Evolutionary conservation across 768 basidiomycete genomes (phyloP).

Genomic region (Pholiota molesta): DNA sequence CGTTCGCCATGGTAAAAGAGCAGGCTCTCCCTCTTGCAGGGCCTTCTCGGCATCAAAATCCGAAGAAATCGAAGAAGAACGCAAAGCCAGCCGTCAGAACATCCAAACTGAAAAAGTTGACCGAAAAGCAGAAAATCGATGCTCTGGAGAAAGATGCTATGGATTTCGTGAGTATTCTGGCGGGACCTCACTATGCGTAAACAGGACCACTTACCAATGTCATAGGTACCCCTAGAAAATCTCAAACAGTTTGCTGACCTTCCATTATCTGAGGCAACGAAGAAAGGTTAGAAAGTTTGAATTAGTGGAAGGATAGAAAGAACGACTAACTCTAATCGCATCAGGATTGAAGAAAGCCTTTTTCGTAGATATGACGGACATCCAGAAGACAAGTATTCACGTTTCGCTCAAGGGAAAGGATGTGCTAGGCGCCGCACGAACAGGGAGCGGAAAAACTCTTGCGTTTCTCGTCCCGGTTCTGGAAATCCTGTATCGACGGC

Average conservation of each 20-base stretch:
- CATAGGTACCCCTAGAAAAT: slow-evolving; percentile 52
- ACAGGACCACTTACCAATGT: not conserved
- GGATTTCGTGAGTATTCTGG: slow-evolving; percentile 42
- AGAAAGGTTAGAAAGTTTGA: slow-evolving; percentile 52
- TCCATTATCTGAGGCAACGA: slow-evolving; percentile 77
- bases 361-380: slow-evolving; percentile 88
- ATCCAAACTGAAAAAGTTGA: slow-evolving; percentile 42
- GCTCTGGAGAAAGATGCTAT: slow-evolving; percentile 49
- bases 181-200: not conserved
- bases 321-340: not conserved
- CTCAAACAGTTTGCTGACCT: slow-evolving; percentile 69
- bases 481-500: slow-evolving; percentile 85
- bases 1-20: slow-evolving; percentile 8
- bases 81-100: slow-evolving; percentile 21
- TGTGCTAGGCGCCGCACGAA: slow-evolving; percentile 93
- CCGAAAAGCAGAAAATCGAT: slow-evolving; percentile 54
- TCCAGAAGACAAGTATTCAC: slow-evolving; percentile 91
- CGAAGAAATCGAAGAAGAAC: slow-evolving; percentile 22
- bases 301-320: not conserved
- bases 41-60: slow-evolving; percentile 22
- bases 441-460: slow-evolving; percentile 95
- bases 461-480: slow-evolving; percentile 94
- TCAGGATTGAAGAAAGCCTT: slow-evolving; percentile 85
- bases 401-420: slow-evolving; percentile 93
- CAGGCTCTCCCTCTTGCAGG: slow-evolving; percentile 22